Base-by-base conservation (phyloP, 1,284 basidiomycete species). In the Pseudozyma sp. region DNA sequence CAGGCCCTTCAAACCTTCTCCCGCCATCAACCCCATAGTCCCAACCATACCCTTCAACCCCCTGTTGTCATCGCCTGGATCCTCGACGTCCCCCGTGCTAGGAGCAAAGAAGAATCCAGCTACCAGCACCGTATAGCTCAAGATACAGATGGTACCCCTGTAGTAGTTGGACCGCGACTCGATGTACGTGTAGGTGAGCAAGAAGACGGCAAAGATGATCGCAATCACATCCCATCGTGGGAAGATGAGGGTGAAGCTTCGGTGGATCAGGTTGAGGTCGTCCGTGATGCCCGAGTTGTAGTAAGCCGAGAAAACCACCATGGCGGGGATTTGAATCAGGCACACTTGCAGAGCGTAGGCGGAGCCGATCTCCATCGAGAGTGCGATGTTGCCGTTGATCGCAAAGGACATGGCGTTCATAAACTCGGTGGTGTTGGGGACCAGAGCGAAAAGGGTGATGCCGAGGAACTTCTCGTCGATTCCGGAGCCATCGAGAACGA, bases 351-450 rank as follows among this genome's bases (percentile, higher is more conserved):
- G 88, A 5, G 96, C 97, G 84, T 99, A 99, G 1, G 97, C 97
- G 0, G 95, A 98, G 14, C 97, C 97, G 75, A 99, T 99, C 86
- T 99, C 97, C 94, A 99, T 97, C 14, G 80, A 82, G 4, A 99
- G 87, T 1, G 97, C 94, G 75, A 99, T 99, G 85, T 99, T 99
- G 14, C 93, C 96, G 81, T 97, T 93, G 78, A 99, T 86, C 16
- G 97, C 96, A 82, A 99, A 99, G n/a, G 94, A 96, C 81, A 99
- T 97, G 58, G 97, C 97, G 84, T 99, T 99, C 96, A 99, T 98
- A 85, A 99, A 99, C 86, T 99, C 97, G 19, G 97, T 99, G 16
- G 95, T 97, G 85, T 99, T 99, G 10, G 97, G 97, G 0, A 99
- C 95, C 35, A 99, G 89, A 2, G 97, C 96, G 81, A 99, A 99